Evolutionary conservation across 345 rosid genomes (phyloP), one percentile per base, ranked within the genome.

Genomic region (Aethionema arabicum): DNA sequence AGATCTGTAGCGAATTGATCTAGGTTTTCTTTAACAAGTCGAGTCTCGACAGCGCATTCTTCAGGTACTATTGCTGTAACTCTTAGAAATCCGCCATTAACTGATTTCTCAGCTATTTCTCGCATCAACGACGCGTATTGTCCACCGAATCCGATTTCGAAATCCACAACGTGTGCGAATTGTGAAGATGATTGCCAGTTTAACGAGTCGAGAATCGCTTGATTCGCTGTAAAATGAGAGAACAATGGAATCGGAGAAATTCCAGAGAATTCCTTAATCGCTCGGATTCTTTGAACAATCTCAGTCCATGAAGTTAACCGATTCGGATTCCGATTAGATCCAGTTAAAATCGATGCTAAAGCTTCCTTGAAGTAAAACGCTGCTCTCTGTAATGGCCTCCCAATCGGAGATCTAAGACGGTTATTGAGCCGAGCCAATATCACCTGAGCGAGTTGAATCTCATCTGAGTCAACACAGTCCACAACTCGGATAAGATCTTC

Each of bases 291-390:
- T 35, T 88, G 87, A n/a, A 91, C 82, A 16, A 86, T 78, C 27
- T 86, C 87, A 8, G 81, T 68, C 88, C 84, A 84, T 0, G 90
- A 73, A 33, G 90, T 68, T 38, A 75, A 73, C 43, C 64, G 79
- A 63, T 60, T 49, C 32, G 69, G 52, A 42, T 60, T 59, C 47
- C 83, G 78, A 60, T 75, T 73, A 5, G 83, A 65, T 3, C 80
- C 78, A 11, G 73, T 44, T 32, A 88, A 78, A 4, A 91, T 72
- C 7, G 79, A 74, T 47, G 66, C 82, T 50, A 88, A 90, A 36
- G 96, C 93, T 53, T 91, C 96, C 65, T 86, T 88, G 77, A 91
- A 91, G 74, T 74, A 85, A 69, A 82, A 86, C 8, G 95, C 91
- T 2, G 96, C 93, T 68, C 98, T 74, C 21, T 80, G 84, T 21